Conservation (phyloP, 768 basidiomycete species). For the Naganishia vaughanmartiniae region DNA sequence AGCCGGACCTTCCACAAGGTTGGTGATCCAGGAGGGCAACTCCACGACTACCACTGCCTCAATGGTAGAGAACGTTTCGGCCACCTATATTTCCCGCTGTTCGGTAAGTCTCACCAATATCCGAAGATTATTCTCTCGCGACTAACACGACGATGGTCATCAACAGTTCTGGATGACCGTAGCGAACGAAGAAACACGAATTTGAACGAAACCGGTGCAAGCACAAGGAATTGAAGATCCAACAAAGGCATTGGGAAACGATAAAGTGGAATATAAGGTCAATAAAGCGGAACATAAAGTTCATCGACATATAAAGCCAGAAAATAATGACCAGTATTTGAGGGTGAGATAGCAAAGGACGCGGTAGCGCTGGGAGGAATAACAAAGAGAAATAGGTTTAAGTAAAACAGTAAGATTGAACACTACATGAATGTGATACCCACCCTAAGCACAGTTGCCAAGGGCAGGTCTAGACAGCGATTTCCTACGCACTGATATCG, state of each 20-base stretch:
- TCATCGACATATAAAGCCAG: background rate
- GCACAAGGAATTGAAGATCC: background rate
- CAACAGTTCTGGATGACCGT: conserved; percentile 29
- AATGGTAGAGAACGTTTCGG: conserved; percentile 17
- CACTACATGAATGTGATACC: no score
- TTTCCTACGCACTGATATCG: no score
- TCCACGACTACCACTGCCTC: conserved; percentile 29
- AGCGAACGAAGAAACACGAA: conserved; percentile 21
- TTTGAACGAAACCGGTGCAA: background rate
- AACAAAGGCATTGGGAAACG: background rate
- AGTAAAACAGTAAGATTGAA: no score
- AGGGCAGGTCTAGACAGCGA: no score
- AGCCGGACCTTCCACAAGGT: background rate
- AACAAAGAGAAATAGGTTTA: no score
- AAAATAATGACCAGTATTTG: background rate
- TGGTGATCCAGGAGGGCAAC: conserved; percentile 28
- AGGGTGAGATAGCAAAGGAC: no score
- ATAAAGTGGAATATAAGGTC: background rate
- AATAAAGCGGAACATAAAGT: no score
- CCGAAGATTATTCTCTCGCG: background rate
- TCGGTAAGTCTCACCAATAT: conserved; percentile 4
- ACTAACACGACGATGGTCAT: background rate
- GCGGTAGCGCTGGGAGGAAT: no score
- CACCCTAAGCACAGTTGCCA: no score
- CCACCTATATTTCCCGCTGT: conserved; percentile 26